Base-by-base conservation (phyloP, 2,329 filamentous ascomycete genomes). In the Mycogone perniciosa region DNA sequence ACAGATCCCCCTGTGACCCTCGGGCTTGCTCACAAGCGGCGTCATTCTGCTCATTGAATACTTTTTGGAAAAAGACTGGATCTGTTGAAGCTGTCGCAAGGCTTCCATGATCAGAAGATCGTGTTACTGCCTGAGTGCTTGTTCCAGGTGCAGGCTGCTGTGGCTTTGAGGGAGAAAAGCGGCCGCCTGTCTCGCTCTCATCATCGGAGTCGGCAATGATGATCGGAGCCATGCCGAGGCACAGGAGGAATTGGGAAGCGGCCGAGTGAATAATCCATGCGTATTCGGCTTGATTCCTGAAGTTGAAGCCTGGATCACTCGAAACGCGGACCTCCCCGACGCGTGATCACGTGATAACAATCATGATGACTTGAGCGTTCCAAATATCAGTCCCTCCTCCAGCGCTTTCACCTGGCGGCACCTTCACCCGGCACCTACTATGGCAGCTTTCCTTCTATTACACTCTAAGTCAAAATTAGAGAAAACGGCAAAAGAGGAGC, bases 1-100 rank as follows among this genome's bases (percentile, higher is more conserved):
- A 26, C 27, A 41, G 11, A 20, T 40, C 40, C 13, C 20, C 26
- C 13, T 43, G 39, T 20, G 53, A 26, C 4, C 45, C 56, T 46
- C 55, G 51, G 20, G 52, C 51, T 41, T 59, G 55, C 41, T 60
- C 57, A 29, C 51, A 53, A 11, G 62, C 59, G 26, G 66, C 64
- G 33, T 64, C 63, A 37, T 68, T 67, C 57, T 78, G 74, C 44
- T 76, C 71, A 26, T 75, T 65, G 51, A 76, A 77, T 7, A 79
- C 59, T 45, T 64, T 67, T 43, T 70, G 69, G 54, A 79, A 79
- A 55, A 76, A 73, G 0, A 65, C 68, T 1, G 70, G 67, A 51
- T 79, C 73, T 1, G 76, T 79, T 11, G 75, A 78, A 26, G 60
- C 64, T 6, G 69, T 67, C 35, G 60, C 59, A 49, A 59, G 57